These are phyloP conservation scores for Fusarium sacchari DNA, from an alignment of 2,329 filamentous ascomycete genomes.

Conservation along the genomic window DNA sequence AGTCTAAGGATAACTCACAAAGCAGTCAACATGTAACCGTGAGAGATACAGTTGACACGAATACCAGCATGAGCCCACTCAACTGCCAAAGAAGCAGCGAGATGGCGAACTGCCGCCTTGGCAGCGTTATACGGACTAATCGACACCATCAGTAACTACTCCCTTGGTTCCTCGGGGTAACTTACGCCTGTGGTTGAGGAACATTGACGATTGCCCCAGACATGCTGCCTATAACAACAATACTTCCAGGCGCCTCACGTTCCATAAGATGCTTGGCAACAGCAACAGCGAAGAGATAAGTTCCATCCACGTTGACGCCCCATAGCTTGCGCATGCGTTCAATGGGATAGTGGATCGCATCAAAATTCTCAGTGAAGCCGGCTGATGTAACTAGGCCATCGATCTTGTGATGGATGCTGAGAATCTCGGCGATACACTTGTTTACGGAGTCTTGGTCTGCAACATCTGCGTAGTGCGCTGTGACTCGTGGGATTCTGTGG, in stretches of 20 bases:
- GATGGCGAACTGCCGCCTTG: constrained; percentile 89
- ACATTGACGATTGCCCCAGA: constrained; percentile 92
- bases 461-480: constrained; percentile 90
- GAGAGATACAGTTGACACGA: constrained; percentile 93
- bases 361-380: constrained; percentile 94
- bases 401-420: constrained; percentile 74
- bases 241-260: constrained; percentile 79
- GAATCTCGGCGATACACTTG: constrained; percentile 70
- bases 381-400: constrained; percentile 95
- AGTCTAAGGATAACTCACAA: background rate
- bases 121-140: constrained; percentile 84
- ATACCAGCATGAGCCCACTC: constrained; percentile 92
- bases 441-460: constrained; percentile 83
- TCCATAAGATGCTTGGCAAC: constrained; percentile 91
- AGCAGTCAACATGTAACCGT: constrained; percentile 95
- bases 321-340: constrained; percentile 93
- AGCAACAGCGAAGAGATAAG: constrained; percentile 85
- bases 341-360: constrained; percentile 87
- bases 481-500: constrained; percentile 77
- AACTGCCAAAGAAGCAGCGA: constrained; percentile 87
- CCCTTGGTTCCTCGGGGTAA: background rate
- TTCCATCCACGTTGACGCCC: constrained; percentile 92
- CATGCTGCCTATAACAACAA: constrained; percentile 97
- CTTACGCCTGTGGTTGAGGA: constrained; percentile 85
- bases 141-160: background rate